These are phyloP conservation scores for Apiospora rasikravindrae DNA, from an alignment of 2,329 filamentous ascomycete species.

Conservation along the genomic window DNA sequence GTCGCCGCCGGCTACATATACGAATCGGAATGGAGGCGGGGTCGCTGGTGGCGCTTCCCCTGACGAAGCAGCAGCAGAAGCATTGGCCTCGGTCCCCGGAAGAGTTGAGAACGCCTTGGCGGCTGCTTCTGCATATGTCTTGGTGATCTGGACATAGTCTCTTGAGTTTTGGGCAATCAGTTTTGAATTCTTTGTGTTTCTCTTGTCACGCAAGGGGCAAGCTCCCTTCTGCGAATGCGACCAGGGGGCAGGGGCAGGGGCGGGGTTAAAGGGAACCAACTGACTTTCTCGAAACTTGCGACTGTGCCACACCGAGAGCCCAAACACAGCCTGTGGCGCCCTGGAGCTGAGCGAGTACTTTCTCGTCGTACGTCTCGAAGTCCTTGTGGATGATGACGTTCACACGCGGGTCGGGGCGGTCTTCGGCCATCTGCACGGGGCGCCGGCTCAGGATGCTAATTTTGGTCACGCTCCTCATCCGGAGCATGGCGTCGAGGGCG, in stretches of 20 bases:
- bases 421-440: slow-evolving; percentile 68
- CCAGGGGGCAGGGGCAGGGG: neutral
- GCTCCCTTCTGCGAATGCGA: neutral
- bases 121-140: slow-evolving; percentile 67
- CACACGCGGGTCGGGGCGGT: slow-evolving; percentile 60
- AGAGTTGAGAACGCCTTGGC: slow-evolving; percentile 59
- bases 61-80: neutral
- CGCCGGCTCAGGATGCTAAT: slow-evolving; percentile 69
- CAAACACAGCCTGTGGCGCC: slow-evolving; percentile 74
- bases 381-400: slow-evolving; percentile 74
- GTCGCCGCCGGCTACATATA: slow-evolving; percentile 71
- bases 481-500: slow-evolving; percentile 66
- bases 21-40: slow-evolving; percentile 64
- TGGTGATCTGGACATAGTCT: slow-evolving; percentile 72
- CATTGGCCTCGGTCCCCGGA: neutral
- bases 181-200: neutral
- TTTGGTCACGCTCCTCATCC: slow-evolving; percentile 59
- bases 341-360: slow-evolving; percentile 63
- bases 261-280: slow-evolving; percentile 37
- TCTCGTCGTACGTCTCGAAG: slow-evolving; percentile 64
- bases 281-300: slow-evolving; percentile 59
- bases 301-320: slow-evolving; percentile 72
- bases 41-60: neutral
- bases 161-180: slow-evolving; percentile 37
- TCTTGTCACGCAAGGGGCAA: neutral